Percentiles rank a stretch among this genome's conserved stretches.
phyloP scores from a whole-genome alignment of 768 basidiomycete genomes.

The Termitomyces sp. region DNA sequence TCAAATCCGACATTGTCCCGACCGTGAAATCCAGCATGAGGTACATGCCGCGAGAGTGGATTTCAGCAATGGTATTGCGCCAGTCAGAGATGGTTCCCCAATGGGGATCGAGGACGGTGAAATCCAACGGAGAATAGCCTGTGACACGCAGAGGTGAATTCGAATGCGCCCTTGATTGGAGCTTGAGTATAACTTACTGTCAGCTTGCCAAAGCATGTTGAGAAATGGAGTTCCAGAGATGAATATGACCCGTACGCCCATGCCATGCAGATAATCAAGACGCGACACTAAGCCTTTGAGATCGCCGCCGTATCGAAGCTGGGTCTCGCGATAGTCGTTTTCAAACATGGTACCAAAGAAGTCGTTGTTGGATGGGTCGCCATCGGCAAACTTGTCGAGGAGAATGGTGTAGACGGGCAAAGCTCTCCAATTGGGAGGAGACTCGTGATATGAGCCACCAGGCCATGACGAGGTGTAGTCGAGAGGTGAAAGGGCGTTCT shows the following conservation, averaged over 20 bases:
- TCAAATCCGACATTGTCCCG: constrained; percentile 84
- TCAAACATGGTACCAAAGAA: constrained; percentile 79
- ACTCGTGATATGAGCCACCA: constrained; percentile 67
- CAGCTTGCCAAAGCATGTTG: constrained; percentile 97
- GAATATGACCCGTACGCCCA: constrained; percentile 83
- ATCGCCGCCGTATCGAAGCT: constrained; percentile 87
- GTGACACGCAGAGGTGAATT: constrained; percentile 9
- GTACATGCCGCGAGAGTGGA: constrained; percentile 85
- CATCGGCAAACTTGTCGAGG: constrained; percentile 92
- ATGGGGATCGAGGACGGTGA: constrained; percentile 86
- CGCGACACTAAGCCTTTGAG: constrained; percentile 68
- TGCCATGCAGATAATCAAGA: constrained; percentile 85
- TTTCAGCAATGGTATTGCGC: constrained; percentile 64
- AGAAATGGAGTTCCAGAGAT: constrained; percentile 90
- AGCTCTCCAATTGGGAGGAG: constrained; percentile 82
- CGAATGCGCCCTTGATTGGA: background rate
- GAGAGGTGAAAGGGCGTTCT: constrained; percentile 59
- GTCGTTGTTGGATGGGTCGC: constrained; percentile 89
- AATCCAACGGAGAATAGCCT: constrained; percentile 95
- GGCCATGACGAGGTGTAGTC: constrained; percentile 61
- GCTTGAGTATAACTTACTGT: constrained; percentile 56
- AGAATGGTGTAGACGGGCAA: constrained; percentile 79
- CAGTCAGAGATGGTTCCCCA: constrained; percentile 85
- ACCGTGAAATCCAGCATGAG: constrained; percentile 93
- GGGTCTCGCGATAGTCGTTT: constrained; percentile 83